Conservation (phyloP, 805 yeast genomes). For the Wickerhamiella qilinensis region DNA sequence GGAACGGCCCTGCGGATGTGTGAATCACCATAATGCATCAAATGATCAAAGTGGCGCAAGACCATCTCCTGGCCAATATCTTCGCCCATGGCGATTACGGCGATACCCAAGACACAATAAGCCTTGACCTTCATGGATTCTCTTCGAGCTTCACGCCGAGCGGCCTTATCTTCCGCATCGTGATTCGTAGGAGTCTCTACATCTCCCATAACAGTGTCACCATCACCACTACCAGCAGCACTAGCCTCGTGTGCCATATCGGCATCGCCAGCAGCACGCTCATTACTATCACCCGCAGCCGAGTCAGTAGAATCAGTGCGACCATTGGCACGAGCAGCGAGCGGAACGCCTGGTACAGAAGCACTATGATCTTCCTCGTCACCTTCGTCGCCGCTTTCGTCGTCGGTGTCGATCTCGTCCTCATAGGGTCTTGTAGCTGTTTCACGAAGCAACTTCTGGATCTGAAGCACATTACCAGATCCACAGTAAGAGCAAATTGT, state of each 20-base stretch:
- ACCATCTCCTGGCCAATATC: slow-evolving; percentile 97
- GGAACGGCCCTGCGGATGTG: slow-evolving; percentile 89
- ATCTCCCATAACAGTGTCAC: slow-evolving; percentile 8
- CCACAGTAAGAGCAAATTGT: slow-evolving; percentile 93
- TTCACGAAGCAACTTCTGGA: slow-evolving; percentile 80
- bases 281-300: slow-evolving; percentile 19
- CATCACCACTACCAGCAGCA: slow-evolving; percentile 19
- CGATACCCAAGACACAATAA: slow-evolving; percentile 87
- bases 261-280: slow-evolving; percentile 11
- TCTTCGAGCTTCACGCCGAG: slow-evolving; percentile 16
- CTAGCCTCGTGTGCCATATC: slow-evolving; percentile 16
- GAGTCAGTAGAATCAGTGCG: slow-evolving; percentile 6
- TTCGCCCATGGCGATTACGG: slow-evolving; percentile 92
- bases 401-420: slow-evolving; percentile 42
- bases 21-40: slow-evolving; percentile 94
- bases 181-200: slow-evolving; percentile 7
- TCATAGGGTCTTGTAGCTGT: slow-evolving; percentile 50
- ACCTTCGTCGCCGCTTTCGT: slow-evolving; percentile 31
- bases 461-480: slow-evolving; percentile 90
- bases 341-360: neutral
- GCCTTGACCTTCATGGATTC: slow-evolving; percentile 45
- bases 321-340: slow-evolving; percentile 3
- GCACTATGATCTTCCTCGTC: slow-evolving; percentile 6
- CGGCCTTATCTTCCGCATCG: slow-evolving; percentile 19
- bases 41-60: slow-evolving; percentile 87